These are phyloP conservation scores for Cruciata laevipes DNA, from an alignment of 257 asterid species.

Conservation along the genomic window DNA sequence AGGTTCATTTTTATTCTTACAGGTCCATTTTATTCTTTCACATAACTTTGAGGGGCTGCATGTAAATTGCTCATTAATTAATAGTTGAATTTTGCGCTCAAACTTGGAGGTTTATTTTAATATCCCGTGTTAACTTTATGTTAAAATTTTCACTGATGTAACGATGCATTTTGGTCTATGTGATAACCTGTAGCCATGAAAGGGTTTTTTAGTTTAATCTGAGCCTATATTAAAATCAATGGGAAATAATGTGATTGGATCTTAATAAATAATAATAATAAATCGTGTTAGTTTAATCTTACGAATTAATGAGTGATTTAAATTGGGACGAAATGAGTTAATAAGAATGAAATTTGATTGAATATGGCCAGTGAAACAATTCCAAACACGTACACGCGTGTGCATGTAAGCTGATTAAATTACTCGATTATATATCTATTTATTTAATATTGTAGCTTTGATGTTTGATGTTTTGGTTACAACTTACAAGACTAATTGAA, in stretches of 20 bases:
- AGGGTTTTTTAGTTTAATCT: neutral
- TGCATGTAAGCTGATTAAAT: neutral
- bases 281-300: too few species aligned
- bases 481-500: neutral
- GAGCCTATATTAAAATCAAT: constrained; percentile 8
- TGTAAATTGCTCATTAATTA: neutral
- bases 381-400: constrained; percentile 7
- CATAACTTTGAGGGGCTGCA: neutral
- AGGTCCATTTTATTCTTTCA: too few species aligned
- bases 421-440: neutral
- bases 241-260: neutral
- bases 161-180: constrained; percentile 23
- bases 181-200: constrained; percentile 14
- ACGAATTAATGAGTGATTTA: too few species aligned
- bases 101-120: neutral
- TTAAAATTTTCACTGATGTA: constrained; percentile 5
- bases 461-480: constrained; percentile 12
- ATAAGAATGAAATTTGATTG: too few species aligned
- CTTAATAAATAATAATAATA: too few species aligned
- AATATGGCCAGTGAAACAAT: neutral
- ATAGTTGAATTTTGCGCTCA: neutral
- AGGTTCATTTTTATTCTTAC: too few species aligned
- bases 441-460: neutral
- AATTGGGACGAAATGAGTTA: too few species aligned
- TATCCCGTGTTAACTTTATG: neutral